Evolutionary conservation across 2,329 filamentous ascomycete genomes (phyloP).

Genomic region (Macrophomina pseudophaseolina): DNA sequence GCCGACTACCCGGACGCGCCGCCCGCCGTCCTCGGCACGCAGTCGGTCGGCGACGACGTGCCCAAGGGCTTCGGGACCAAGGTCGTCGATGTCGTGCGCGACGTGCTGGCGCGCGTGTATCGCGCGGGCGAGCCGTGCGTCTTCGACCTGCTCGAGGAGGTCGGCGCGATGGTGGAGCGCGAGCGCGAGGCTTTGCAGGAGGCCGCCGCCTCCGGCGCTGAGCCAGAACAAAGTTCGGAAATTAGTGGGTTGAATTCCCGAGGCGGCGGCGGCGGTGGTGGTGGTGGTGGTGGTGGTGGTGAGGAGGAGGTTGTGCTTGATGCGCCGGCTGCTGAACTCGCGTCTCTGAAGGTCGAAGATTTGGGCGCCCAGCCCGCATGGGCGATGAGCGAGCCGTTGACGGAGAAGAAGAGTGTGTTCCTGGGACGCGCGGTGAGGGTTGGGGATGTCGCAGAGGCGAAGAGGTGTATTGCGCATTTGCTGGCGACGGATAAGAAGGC

Average conservation of each 20-base stretch:
- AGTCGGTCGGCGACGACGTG: conserved; percentile 72
- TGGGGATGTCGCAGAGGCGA: conserved; percentile 71
- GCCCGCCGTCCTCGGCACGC: conserved; percentile 76
- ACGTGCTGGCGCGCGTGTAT: conserved; percentile 71
- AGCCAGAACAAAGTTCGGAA: conserved; percentile 28
- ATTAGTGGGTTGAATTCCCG: conserved; percentile 24
- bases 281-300: too few relatives aligned
- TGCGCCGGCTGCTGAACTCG: background rate
- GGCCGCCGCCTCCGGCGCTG: background rate
- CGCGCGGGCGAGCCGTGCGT: conserved; percentile 79
- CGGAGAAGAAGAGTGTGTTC: conserved; percentile 88
- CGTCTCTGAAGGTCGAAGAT: conserved; percentile 40
- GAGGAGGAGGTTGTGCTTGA: background rate
- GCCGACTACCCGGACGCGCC: conserved; percentile 74
- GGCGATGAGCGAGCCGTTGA: conserved; percentile 73
- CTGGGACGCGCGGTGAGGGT: conserved; percentile 77
- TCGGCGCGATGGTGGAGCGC: conserved; percentile 55
- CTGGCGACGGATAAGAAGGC: conserved; percentile 82
- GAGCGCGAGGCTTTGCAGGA: conserved; percentile 41
- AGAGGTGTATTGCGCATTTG: conserved; percentile 73
- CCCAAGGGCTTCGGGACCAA: conserved; percentile 73
- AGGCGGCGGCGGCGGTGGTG: background rate
- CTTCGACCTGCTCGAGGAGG: conserved; percentile 84
- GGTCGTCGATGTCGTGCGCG: conserved; percentile 71
- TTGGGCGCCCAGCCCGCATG: conserved; percentile 61